These are phyloP conservation scores for Wallacemonas sp. DNA, from an alignment of 208 protist species.

Conservation along the genomic window DNA sequence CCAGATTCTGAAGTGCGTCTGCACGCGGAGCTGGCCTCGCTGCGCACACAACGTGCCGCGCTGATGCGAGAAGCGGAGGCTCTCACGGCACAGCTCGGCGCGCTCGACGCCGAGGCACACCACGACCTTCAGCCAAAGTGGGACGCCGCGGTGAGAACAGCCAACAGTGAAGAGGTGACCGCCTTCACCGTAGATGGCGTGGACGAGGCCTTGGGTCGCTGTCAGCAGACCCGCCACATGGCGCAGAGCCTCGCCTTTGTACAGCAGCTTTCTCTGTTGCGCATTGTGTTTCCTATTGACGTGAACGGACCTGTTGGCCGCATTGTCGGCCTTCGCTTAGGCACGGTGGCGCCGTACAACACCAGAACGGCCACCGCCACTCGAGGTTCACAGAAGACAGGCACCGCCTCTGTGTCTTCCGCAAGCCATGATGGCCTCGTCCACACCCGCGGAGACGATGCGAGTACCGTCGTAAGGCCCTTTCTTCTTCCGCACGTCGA, in stretches of 20 bases:
- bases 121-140: neutral
- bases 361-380: neutral
- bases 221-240: constrained; percentile 19
- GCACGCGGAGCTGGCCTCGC: neutral
- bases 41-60: constrained; percentile 10
- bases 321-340: constrained; percentile 68
- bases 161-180: constrained; percentile 33
- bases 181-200: constrained; percentile 28
- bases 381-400: too few species aligned
- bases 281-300: constrained; percentile 51
- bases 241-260: constrained; percentile 25
- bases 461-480: constrained; percentile 4
- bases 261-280: constrained; percentile 26
- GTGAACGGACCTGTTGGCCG: constrained; percentile 48
- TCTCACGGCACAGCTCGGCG: constrained; percentile 17
- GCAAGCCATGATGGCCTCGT: too few species aligned
- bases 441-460: too few species aligned
- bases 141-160: neutral
- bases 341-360: constrained; percentile 29
- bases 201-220: constrained; percentile 27
- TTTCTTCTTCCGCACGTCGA: neutral
- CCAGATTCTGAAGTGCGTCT: too few species aligned
- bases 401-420: too few species aligned
- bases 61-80: constrained; percentile 17
- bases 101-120: constrained; percentile 7